phyloP scores from a whole-genome alignment of 2,329 filamentous ascomycete species.

The Cordyceps farinosa region DNA sequence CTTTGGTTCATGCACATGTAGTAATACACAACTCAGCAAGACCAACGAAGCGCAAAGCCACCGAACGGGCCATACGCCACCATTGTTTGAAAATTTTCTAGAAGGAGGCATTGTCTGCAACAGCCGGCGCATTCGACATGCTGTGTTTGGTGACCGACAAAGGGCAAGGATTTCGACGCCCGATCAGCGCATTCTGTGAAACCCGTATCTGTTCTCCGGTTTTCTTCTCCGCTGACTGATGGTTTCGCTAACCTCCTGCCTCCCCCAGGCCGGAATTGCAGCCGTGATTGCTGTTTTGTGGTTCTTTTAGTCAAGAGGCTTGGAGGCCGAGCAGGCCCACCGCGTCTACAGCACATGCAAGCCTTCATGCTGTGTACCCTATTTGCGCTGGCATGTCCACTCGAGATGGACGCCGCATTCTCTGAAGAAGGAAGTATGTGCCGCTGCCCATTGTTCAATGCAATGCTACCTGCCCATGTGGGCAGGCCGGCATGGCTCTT shows the following conservation, averaged over 20 bases:
- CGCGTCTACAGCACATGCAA: background rate
- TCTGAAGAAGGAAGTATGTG: background rate
- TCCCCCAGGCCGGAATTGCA: background rate
- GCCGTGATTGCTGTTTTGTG: slow-evolving; percentile 3
- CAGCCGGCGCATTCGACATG: background rate
- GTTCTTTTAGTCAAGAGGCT: background rate
- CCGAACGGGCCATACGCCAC: slow-evolving; percentile 1
- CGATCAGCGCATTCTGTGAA: slow-evolving; percentile 5
- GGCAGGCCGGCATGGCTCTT: background rate
- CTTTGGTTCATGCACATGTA: slow-evolving; percentile 16
- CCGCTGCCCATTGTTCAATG: background rate
- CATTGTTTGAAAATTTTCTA: background rate
- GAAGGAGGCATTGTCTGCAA: background rate
- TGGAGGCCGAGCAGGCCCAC: background rate
- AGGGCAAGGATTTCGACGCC: background rate
- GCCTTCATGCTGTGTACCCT: background rate
- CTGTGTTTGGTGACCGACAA: background rate
- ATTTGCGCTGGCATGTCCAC: background rate
- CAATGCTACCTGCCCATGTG: background rate
- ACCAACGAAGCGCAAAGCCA: slow-evolving; percentile 9
- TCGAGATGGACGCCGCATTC: background rate
- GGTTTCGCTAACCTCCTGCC: background rate
- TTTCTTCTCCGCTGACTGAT: slow-evolving; percentile 7
- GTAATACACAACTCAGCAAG: slow-evolving; percentile 11
- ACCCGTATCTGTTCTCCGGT: slow-evolving; percentile 5